Conservation (phyloP, 192 early-diverging fungal genomes). For the Gaertneriomyces sp. region DNA sequence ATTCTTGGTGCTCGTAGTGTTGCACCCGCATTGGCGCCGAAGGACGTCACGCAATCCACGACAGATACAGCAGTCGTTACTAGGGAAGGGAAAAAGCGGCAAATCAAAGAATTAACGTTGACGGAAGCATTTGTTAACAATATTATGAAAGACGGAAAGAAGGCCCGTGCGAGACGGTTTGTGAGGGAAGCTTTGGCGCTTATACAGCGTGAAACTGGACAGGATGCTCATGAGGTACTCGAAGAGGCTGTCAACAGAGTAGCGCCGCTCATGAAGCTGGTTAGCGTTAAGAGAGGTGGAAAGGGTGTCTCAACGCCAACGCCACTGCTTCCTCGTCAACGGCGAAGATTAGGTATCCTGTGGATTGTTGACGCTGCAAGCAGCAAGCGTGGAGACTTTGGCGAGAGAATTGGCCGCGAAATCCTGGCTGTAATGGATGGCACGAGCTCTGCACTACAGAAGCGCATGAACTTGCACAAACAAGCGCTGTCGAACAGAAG, state of each 20-base stretch:
- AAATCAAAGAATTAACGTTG: conserved; percentile 45
- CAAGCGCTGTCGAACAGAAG: conserved; percentile 74
- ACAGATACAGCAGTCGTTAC: neutral
- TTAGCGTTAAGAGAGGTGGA: conserved; percentile 69
- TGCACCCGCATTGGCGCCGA: neutral
- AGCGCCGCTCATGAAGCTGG: conserved; percentile 71
- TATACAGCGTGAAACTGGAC: conserved; percentile 48
- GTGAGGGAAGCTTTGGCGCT: conserved; percentile 65
- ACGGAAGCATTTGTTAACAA: conserved; percentile 80
- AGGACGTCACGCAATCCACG: neutral
- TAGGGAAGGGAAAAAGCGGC: neutral
- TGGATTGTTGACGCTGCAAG: conserved; percentile 82
- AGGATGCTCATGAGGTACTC: conserved; percentile 65
- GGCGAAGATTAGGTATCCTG: conserved; percentile 69
- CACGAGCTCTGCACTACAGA: conserved; percentile 61
- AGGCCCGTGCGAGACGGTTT: conserved; percentile 66
- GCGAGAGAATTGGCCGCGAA: conserved; percentile 71
- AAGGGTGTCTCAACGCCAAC: conserved; percentile 77
- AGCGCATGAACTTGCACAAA: conserved; percentile 77
- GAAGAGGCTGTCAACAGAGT: conserved; percentile 69
- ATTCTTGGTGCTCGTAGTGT: conserved; percentile 8
- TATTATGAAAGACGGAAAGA: conserved; percentile 90
- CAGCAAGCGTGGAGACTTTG: conserved; percentile 60
- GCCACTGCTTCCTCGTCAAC: conserved; percentile 74
- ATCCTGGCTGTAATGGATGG: conserved; percentile 78